Percentiles rank a stretch among this genome's conserved stretches.
phyloP scores from a whole-genome alignment of 73 alveolate species.

The Durusdinium trenchii region DNA sequence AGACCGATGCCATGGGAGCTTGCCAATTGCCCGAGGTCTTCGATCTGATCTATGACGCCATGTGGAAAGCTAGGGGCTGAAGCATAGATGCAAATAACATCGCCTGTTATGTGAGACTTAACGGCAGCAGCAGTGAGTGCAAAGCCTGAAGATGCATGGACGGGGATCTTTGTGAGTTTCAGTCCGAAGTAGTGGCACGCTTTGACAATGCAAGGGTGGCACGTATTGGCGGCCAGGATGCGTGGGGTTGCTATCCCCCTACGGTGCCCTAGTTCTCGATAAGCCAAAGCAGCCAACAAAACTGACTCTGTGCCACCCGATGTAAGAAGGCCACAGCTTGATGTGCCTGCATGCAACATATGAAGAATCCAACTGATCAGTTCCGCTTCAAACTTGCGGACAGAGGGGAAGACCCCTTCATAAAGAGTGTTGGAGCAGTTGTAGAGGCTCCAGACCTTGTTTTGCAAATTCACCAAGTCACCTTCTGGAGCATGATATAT shows the following conservation, averaged over 20 bases:
- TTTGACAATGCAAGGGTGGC: constrained; percentile 99
- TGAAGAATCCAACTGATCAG: constrained; percentile 74
- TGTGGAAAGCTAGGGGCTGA: constrained; percentile 99
- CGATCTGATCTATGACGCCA: constrained; percentile 98
- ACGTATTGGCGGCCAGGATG: constrained; percentile 98
- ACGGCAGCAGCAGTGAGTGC: constrained; percentile 97
- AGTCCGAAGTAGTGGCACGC: constrained; percentile 98
- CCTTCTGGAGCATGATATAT: constrained; percentile 76
- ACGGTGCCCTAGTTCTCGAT: constrained; percentile 96
- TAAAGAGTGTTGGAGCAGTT: constrained; percentile 84
- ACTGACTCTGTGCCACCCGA: constrained; percentile 99
- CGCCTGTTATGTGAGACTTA: constrained; percentile 94
- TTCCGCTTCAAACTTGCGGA: constrained; percentile 84
- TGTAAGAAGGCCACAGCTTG: constrained; percentile 98
- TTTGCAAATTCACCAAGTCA: constrained; percentile 71
- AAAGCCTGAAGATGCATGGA: constrained; percentile 96
- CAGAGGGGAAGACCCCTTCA: constrained; percentile 87
- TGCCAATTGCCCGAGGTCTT: constrained; percentile 97
- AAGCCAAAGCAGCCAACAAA: constrained; percentile 98
- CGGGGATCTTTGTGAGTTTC: constrained; percentile 97
- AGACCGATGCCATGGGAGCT: neutral
- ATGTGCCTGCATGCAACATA: constrained; percentile 94
- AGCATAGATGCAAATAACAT: constrained; percentile 61
- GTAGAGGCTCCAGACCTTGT: constrained; percentile 79
- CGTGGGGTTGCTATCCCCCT: constrained; percentile 89